These are phyloP conservation scores for Echinochloa phyllopogon DNA, from an alignment of 176 grass and related monocot genomes.

Conservation along the genomic window DNA sequence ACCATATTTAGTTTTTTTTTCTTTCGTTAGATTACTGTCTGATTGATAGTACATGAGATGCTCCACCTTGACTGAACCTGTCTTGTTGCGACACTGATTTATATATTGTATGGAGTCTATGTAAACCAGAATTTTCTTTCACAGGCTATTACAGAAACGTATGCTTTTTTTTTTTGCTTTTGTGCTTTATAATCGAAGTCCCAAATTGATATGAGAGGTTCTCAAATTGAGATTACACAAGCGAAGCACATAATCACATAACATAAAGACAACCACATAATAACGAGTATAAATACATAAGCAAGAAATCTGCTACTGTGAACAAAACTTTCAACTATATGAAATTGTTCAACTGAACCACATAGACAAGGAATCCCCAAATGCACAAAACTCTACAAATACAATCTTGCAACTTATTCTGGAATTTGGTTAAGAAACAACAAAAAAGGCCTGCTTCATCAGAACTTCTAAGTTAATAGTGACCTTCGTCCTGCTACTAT, in stretches of 20 bases:
- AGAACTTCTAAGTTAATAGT: background rate
- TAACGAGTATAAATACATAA: constrained; percentile 11
- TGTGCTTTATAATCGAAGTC: background rate
- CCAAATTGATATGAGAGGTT: background rate
- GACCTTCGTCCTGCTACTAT: background rate
- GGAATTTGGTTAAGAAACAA: background rate
- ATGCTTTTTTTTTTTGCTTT: background rate
- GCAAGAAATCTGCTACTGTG: background rate
- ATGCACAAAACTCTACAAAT: background rate
- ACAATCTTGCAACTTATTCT: background rate
- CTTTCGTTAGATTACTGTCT: background rate
- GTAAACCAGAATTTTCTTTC: background rate
- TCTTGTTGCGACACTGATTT: background rate
- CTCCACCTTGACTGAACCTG: background rate
- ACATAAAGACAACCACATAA: too few relatives aligned
- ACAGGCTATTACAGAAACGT: background rate
- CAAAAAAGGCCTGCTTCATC: background rate
- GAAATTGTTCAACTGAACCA: background rate
- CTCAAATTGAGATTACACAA: background rate
- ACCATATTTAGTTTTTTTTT: background rate
- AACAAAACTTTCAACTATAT: background rate
- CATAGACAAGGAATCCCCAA: background rate
- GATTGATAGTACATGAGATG: background rate
- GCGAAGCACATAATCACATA: background rate
- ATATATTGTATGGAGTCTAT: background rate